A percentile compares a stretch with the other conserved stretches of the same genome.
These are phyloP conservation scores for Clarireedia homoeocarpa DNA, from an alignment of 2,329 filamentous ascomycete species.

Conservation along the genomic window DNA sequence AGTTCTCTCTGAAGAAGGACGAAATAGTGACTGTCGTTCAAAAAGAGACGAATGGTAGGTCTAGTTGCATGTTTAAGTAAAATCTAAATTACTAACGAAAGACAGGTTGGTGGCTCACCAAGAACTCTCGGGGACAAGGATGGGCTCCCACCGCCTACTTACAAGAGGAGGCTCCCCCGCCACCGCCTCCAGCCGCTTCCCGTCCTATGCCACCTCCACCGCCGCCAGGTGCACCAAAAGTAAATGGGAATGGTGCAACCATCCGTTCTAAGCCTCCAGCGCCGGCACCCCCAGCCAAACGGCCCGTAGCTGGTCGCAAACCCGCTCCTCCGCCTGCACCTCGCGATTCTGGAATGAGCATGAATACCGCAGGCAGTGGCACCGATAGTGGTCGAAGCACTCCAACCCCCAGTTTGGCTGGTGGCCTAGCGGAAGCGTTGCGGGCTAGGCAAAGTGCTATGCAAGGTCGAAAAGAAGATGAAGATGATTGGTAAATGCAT, in stretches of 20 bases:
- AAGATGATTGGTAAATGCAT: slow-evolving; percentile 28
- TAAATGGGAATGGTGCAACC: slow-evolving; percentile 34
- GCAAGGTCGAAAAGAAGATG: slow-evolving; percentile 32
- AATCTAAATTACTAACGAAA: slow-evolving; percentile 29
- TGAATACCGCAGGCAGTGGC: slow-evolving; percentile 45
- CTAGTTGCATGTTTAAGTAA: not conserved
- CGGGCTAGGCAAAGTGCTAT: slow-evolving; percentile 65
- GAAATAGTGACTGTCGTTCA: slow-evolving; percentile 85
- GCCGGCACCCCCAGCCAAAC: slow-evolving; percentile 55
- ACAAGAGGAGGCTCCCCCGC: slow-evolving; percentile 63
- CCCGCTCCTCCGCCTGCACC: slow-evolving; percentile 57
- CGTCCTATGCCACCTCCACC: slow-evolving; percentile 43
- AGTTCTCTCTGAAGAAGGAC: slow-evolving; percentile 71
- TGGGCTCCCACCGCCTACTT: slow-evolving; percentile 95
- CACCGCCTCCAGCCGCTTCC: slow-evolving; percentile 48
- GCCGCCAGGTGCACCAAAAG: slow-evolving; percentile 39
- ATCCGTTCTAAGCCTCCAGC: slow-evolving; percentile 27
- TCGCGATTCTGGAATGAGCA: slow-evolving; percentile 63
- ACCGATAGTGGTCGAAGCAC: slow-evolving; percentile 60
- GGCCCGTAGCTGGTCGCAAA: slow-evolving; percentile 64
- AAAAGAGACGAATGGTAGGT: slow-evolving; percentile 88
- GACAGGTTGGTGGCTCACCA: slow-evolving; percentile 92
- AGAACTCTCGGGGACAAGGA: slow-evolving; percentile 64
- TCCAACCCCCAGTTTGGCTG: slow-evolving; percentile 63
- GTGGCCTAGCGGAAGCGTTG: slow-evolving; percentile 72